Evolutionary conservation across 768 basidiomycete species (phyloP), one percentile per base, ranked within the genome.

Genomic region (Lyophyllum shimeji): DNA sequence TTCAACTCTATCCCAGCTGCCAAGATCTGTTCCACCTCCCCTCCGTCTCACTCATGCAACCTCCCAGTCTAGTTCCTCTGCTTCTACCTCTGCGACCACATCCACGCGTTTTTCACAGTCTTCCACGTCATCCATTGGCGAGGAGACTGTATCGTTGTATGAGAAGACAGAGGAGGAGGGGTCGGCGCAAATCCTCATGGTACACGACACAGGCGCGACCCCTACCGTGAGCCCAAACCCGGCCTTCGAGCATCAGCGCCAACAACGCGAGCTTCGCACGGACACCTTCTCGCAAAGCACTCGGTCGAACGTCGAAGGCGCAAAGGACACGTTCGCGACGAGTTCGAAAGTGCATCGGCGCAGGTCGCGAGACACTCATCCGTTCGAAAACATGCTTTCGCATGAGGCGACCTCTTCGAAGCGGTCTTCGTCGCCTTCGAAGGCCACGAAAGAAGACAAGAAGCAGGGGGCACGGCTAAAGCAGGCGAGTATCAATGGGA

Each of bases 181-280:
- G 7, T 61, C 59, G 21, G 60, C 58, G 9, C 69, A 73, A 45
- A 73, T 76, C 40, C 69, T 77, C 31, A 76, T 80, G 57, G 75
- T 80, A 7, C 67, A 73, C 24, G 76, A 82, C 65, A 78, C 79
- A n/a, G 79, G 78, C 29, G 77, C 77, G 39, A 79, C 77, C 23
- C 79, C 74, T 8, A 76, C 71, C 15, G 73, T 80, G 72, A 78
- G 76, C 60, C 80, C 81, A 2, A 81, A 79, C 55, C 77, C 77
- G 23, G 74, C 70, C 31, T 83, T 78, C 55, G 62, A 50, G 23
- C 66, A 53, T 25, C 61, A 67, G 24, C 59, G 53, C 21, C 65
- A 69, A 27, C 67, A 68, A 60, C 67, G 62, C 34, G 65, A 65
- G 46, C 59, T 59, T 39, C 50, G 57, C 23, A 23, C 43, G 42